These are phyloP conservation scores for Anisodus tanguticus DNA, from an alignment of 257 asterid species.

Conservation along the genomic window DNA sequence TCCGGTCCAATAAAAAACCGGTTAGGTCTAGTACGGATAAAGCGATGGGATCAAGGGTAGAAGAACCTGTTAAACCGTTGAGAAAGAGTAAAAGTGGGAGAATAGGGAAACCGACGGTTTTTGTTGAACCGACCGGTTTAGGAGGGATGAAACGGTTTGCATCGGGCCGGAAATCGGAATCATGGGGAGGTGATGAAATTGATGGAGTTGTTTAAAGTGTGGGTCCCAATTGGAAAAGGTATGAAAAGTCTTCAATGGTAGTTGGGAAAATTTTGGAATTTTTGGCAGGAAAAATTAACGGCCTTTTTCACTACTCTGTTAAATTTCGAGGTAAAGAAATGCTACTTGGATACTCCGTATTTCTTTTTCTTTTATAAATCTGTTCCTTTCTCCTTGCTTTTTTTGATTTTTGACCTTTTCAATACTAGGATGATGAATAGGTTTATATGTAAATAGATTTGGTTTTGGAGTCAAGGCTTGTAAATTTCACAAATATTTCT, in stretches of 20 bases:
- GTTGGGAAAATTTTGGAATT: not conserved
- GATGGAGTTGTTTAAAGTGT: slow-evolving; percentile 31
- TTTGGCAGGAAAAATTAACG: not conserved
- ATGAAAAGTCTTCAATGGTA: not conserved
- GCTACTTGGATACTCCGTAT: too few relatives aligned
- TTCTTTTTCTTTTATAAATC: not conserved
- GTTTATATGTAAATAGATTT: slow-evolving; percentile 12
- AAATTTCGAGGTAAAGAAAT: too few relatives aligned
- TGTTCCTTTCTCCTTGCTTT: not conserved
- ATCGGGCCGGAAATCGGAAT: slow-evolving; percentile 47
- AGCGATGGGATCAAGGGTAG: slow-evolving; percentile 36
- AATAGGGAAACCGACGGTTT: slow-evolving; percentile 15
- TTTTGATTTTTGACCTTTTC: not conserved
- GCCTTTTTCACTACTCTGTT: too few relatives aligned
- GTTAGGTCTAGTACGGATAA: slow-evolving; percentile 41
- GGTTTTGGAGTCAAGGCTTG: not conserved
- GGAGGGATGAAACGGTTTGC: slow-evolving; percentile 55
- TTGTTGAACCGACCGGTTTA: slow-evolving; percentile 41
- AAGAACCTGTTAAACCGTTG: slow-evolving; percentile 37
- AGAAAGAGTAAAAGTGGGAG: slow-evolving; percentile 39
- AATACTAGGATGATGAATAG: not conserved
- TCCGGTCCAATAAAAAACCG: slow-evolving; percentile 46
- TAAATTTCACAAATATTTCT: not conserved
- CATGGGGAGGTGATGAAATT: slow-evolving; percentile 40
- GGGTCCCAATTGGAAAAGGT: slow-evolving; percentile 6